These are phyloP conservation scores for Penicillium sp. DNA, from an alignment of 2,329 filamentous ascomycete genomes.

Conservation along the genomic window DNA sequence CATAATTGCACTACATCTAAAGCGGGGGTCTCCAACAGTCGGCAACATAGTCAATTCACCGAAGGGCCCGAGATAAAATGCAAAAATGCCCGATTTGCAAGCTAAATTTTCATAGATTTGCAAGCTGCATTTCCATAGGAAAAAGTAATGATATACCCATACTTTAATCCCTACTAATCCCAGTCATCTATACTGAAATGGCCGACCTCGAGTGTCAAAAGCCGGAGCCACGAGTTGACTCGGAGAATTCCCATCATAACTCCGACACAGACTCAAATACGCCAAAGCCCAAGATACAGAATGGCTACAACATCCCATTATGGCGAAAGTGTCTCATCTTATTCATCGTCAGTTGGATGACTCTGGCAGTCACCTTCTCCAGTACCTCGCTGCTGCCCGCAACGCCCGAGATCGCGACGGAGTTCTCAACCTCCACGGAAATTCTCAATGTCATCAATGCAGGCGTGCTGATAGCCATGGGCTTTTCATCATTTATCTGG, in stretches of 20 bases:
- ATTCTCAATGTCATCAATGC: constrained; percentile 37
- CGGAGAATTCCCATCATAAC: constrained; percentile 13
- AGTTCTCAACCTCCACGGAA: constrained; percentile 35
- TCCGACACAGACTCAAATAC: constrained; percentile 16
- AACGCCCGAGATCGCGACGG: constrained; percentile 37
- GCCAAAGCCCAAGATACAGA: constrained; percentile 5
- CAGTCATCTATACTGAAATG: constrained; percentile 8
- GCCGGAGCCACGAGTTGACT: neutral
- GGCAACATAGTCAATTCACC: constrained; percentile 3
- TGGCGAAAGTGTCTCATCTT: constrained; percentile 42
- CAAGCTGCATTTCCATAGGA: neutral
- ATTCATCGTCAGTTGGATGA: constrained; percentile 42
- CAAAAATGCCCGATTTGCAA: constrained; percentile 4
- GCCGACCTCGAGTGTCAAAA: constrained; percentile 17
- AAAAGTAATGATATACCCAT: neutral
- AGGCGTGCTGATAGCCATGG: constrained; percentile 37
- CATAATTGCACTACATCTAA: neutral
- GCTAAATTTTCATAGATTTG: too few species aligned
- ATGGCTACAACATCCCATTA: constrained; percentile 25
- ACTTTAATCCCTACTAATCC: neutral
- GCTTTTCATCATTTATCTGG: constrained; percentile 37
- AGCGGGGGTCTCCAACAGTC: neutral
- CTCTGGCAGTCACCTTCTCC: constrained; percentile 40
- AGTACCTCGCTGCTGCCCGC: constrained; percentile 41
- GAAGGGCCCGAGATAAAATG: constrained; percentile 1